Base-by-base conservation (phyloP, 768 basidiomycete species). In the Clathrus columnatus region DNA sequence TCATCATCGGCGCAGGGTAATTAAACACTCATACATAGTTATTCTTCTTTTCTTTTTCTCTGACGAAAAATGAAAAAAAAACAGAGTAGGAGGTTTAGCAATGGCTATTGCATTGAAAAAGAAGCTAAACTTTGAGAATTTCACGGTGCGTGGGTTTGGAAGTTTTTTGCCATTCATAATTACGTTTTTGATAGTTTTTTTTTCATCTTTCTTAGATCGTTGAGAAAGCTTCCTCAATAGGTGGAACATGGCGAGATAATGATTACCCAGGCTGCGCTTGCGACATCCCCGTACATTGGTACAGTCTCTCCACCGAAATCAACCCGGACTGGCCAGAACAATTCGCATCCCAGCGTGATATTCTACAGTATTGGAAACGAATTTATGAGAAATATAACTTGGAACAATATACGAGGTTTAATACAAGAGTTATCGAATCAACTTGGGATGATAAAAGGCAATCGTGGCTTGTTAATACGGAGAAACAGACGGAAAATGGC, bases 251-350 rank as follows among this genome's bases (percentile, higher is more conserved):
- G 51, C 51, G 51, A 17, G 51, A 52, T 21, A 52, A 52, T 21
- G 24, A 29, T 4, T 52, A 52, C 30, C 51, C 51, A 8, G 79
- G 80, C 3, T 80, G 79, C 57, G 78, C 75, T 14, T 81, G 76
- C n/a, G 79, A 81, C 60, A 70, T 79, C 16, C 73, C 77, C 8
- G 76, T 67, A 8, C 76, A 78, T 59, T 78, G 77, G 75, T 80
- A 81, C 62, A 72, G 71, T 56, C 75, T 80, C 32, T 80, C 80
- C 6, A 73, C 74, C 7, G 79, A 81, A 21, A 68, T 76, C 26
- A 79, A 81, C 51, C 76, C 78, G 2, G 60, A 73, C 57, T 82
- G 80, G 81, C 61, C 70, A n/a, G 65, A 59, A 16, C 70, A 72
- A 61, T 81, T 69, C 61, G 71, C 73, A 11, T 60, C 58, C 14